These are phyloP conservation scores for Trichophaea hybrida DNA, from an alignment of 2,329 filamentous ascomycete genomes.

Conservation along the genomic window DNA sequence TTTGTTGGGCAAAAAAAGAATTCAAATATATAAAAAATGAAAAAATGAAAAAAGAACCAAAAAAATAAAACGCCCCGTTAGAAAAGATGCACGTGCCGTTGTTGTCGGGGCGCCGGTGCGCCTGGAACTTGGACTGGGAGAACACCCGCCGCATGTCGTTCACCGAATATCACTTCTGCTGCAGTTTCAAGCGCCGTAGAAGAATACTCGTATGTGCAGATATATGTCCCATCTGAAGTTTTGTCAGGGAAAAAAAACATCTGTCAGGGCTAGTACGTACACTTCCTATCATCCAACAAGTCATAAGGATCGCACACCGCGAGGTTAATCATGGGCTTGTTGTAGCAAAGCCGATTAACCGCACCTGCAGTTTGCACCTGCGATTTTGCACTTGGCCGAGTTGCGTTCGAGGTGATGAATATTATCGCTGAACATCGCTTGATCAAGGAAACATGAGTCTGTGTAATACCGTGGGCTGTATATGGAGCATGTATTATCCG, in stretches of 20 bases:
- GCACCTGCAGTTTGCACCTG: constrained; percentile 28
- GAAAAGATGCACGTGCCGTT: constrained; percentile 15
- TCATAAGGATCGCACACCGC: constrained; percentile 37
- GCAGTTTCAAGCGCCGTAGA: constrained; percentile 37
- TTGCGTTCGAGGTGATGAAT: constrained; percentile 44
- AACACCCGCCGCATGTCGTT: constrained; percentile 27
- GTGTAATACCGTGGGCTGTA: constrained; percentile 49
- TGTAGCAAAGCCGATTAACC: constrained; percentile 27
- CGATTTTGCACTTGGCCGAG: constrained; percentile 29
- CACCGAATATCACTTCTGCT: constrained; percentile 40
- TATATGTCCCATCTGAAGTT: constrained; percentile 23
- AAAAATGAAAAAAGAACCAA: neutral
- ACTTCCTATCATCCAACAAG: constrained; percentile 35
- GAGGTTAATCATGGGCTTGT: constrained; percentile 27
- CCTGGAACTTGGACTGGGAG: constrained; percentile 24
- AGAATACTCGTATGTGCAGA: constrained; percentile 36
- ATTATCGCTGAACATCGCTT: constrained; percentile 45
- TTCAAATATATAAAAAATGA: neutral
- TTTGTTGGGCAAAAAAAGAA: neutral
- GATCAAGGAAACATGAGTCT: constrained; percentile 49
- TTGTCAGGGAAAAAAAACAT: constrained; percentile 32
- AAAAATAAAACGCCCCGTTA: neutral
- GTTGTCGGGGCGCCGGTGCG: constrained; percentile 24
- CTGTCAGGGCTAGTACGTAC: constrained; percentile 30
- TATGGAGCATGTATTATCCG: constrained; percentile 60